Base-by-base conservation (phyloP, 345 rosid genomes). In the Erysimum cheiranthoides region DNA sequence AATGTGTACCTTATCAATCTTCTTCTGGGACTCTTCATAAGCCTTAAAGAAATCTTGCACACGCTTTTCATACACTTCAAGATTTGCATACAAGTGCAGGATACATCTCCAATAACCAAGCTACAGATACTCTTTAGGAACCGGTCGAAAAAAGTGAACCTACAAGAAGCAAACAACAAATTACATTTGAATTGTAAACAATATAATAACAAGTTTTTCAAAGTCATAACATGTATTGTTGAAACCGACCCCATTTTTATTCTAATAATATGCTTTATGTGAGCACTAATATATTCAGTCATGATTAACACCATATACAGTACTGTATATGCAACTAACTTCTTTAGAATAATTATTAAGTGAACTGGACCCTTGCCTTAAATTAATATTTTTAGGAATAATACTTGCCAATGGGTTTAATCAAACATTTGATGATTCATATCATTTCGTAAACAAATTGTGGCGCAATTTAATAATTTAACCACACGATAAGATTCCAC, bases 61-160 rank as follows among this genome's bases (percentile, higher is more conserved):
- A 21, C 91, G 93, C 71, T 88, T 92, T 74, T 90, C 99, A 74
- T 85, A 76, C 42, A 73, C 66, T 74, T 95, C 97, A 66, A 79
- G 71, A 63, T 80, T 88, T 61, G 83, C 79, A 85, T 95, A 47
- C 70, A 78, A 82, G 75, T 85, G 78, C 78, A 88, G 1, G 93
- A 83, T 68, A 80, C 72, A 82, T 90, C 96, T 56, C 91, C 97
- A 86, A 90, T 87, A 54, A 80, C 79, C 61, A 89, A 81, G 77
- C 85, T 86, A 73, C 64, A 95, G 70, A 80, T 95, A 95, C 69
- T 95, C 97, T 74, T 92, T 95, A 8, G 99, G 99, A 81, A 92
- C 97, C 9, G 99, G 97, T 36, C 99, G 97, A 54, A 95, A 95
- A 81, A 95, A 95, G 73, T 95, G 97, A 58, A 95, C 97, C 97